These are phyloP conservation scores for Kluyveromyces lactis DNA, from an alignment of 805 yeast genomes.

Conservation along the genomic window DNA sequence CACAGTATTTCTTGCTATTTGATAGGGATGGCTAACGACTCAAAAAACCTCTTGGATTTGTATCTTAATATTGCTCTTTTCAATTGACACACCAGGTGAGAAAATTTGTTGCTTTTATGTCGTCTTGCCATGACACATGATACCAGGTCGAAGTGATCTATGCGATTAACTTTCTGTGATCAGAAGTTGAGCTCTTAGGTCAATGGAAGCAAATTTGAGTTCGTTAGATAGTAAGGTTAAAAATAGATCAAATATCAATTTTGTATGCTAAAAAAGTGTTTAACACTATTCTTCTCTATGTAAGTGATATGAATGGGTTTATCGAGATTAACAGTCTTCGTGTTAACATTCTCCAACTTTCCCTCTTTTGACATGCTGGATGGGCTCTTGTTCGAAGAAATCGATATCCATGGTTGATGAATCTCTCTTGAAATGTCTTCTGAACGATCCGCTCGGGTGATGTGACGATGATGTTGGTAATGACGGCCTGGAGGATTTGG, in stretches of 20 bases:
- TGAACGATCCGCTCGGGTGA: not conserved
- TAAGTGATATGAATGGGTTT: too few species aligned
- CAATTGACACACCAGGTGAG: too few species aligned
- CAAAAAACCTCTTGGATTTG: too few species aligned
- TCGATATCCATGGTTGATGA: constrained; percentile 21
- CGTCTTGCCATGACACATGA: too few species aligned
- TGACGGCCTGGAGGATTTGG: not conserved
- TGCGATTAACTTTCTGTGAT: too few species aligned
- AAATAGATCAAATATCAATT: not conserved
- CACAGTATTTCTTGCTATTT: too few species aligned
- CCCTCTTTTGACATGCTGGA: not conserved
- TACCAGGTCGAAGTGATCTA: too few species aligned
- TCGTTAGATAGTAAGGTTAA: not conserved
- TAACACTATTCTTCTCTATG: not conserved
- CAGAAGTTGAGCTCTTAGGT: too few species aligned
- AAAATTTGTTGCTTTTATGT: too few species aligned
- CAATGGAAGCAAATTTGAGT: not conserved
- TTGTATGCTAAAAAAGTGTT: not conserved
- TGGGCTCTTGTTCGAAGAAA: constrained; percentile 13
- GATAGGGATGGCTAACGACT: too few species aligned
- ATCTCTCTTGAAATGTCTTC: constrained; percentile 19
- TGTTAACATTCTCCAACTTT: constrained; percentile 1
- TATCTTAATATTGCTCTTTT: too few species aligned
- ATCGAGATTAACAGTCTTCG: too few species aligned
- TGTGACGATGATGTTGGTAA: constrained; percentile 1